Evolutionary conservation across 768 basidiomycete species (phyloP), one percentile per base, ranked within the genome.

Genomic region (Termitomyces sp.): DNA sequence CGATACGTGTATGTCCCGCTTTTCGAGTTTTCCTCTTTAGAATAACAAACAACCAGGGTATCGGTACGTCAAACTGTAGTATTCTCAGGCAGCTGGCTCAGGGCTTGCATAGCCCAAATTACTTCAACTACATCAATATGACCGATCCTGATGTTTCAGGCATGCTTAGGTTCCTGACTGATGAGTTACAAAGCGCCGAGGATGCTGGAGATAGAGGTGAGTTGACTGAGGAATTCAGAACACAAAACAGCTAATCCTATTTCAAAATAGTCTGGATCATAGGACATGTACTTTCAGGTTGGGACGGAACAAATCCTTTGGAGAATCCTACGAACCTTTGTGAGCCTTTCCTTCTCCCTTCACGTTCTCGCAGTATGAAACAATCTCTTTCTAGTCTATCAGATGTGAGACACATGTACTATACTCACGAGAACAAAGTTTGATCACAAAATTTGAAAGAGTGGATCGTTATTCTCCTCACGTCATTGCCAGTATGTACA

Each of bases 391-490:
- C 3, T 60, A 70, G 69, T 75, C 58, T 75, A 75, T 62, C 73
- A 74, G 58, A 74, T 78, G 75, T 76, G 55, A 55, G 63, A 52
- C 8, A 46, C 47, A 56, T 47, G 19, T 37, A 46, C n/a, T 5
- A 16, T 21, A 6, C 46, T 25, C 42, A 19, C 14, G 23, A 28
- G 41, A 23, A 34, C 43, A 49, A 21, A 51, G 30, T 39, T 58
- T 58, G 42, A 56, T 30, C 34, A 12, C 47, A 3, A 28, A 12
- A 52, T 45, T 39, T 16, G 30, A 43, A 50, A 88, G 86, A 54
- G 82, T 89, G 54, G 87, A 89, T 62, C 84, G 87, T n/a, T 89
- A 78, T 68, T 84, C 86, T 8, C 87, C 87, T 30, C 88, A 89
- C 62, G 87, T 89, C 54, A 86, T 89, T 59, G 84, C 86, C 43